Base-by-base conservation (phyloP, 768 basidiomycete species). In the Daedalea quercina region DNA sequence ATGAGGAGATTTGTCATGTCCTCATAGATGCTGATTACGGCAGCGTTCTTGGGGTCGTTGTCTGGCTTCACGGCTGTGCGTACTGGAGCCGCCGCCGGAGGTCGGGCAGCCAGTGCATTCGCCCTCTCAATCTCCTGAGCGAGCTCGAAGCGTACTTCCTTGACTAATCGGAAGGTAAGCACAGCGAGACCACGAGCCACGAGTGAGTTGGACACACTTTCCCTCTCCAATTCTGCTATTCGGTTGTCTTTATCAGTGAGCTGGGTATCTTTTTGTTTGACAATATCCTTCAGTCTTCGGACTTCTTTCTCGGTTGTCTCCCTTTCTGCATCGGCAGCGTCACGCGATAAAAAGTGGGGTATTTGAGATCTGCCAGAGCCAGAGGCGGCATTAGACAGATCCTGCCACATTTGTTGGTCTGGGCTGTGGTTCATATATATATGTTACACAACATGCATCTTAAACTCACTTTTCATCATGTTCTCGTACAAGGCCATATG, bases 1-100 rank as follows among this genome's bases (percentile, higher is more conserved):
- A 94, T 76, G 35, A 90, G 73, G 22, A 94, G 70, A 60, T 92
- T 90, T 1, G 90, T 91, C 57, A 91, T 67, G 61, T 94, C 90
- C 66, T 94, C 90, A 64, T 95, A 95, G 55, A 94, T 79, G 47
- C 74, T 75, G 59, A 92, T 76, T 41, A 85, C 76, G 61, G 76
- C 72, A 2, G 72, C 69, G 57, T 80, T 76, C 63, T 83, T 83
- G 4, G 80, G 79, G 56, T 85, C 81, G 22, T 80, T 69, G 17
- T 19, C 37, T 17, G 37, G 17, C 24, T 55, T 58, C 59, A 53
- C 70, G 70, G 25, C 63, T 41, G 13, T 73, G 70, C 47, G 69
- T 56, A 47, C 71, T 70, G 20, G 60, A 47, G 20, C 69, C 68
- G 20, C 74, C 67, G 76, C 73, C 3, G 66, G 65, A 42, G 72